Conservation (phyloP, 2,329 filamentous ascomycete species). For the Monilinia fructicola region DNA sequence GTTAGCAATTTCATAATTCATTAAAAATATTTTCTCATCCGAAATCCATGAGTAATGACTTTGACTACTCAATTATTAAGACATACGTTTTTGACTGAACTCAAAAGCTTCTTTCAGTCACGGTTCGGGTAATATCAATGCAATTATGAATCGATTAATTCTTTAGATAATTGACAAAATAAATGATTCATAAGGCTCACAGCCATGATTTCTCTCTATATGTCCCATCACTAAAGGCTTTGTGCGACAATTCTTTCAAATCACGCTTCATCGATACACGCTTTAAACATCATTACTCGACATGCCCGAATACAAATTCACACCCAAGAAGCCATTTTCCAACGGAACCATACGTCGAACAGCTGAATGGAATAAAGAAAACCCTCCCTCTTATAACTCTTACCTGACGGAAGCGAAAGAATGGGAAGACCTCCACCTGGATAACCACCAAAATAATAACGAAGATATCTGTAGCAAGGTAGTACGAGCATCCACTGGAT, state of each 20-base stretch:
- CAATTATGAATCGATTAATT: background rate
- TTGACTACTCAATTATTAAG: background rate
- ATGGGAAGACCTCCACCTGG: background rate
- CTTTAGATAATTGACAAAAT: background rate
- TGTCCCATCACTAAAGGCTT: too few species aligned
- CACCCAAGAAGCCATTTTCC: too few species aligned
- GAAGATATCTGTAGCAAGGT: background rate
- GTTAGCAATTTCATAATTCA: background rate
- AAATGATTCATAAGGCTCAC: background rate
- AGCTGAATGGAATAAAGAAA: background rate
- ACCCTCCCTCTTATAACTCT: background rate
- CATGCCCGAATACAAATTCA: background rate
- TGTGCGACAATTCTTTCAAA: background rate
- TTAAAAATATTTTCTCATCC: too few species aligned
- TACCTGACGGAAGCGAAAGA: background rate
- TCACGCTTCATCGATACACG: background rate
- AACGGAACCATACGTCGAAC: too few species aligned
- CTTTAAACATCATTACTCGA: background rate
- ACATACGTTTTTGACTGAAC: background rate
- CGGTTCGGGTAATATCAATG: fast-evolving
- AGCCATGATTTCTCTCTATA: too few species aligned
- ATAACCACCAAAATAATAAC: background rate
- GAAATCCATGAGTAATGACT: too few species aligned
- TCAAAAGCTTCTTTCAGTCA: background rate
- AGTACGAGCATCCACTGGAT: background rate